A percentile compares a stretch with the other conserved stretches of the same genome.
These are phyloP conservation scores for Hymenotorrendiella dingleyae DNA, from an alignment of 2,329 filamentous ascomycete species.

Conservation along the genomic window DNA sequence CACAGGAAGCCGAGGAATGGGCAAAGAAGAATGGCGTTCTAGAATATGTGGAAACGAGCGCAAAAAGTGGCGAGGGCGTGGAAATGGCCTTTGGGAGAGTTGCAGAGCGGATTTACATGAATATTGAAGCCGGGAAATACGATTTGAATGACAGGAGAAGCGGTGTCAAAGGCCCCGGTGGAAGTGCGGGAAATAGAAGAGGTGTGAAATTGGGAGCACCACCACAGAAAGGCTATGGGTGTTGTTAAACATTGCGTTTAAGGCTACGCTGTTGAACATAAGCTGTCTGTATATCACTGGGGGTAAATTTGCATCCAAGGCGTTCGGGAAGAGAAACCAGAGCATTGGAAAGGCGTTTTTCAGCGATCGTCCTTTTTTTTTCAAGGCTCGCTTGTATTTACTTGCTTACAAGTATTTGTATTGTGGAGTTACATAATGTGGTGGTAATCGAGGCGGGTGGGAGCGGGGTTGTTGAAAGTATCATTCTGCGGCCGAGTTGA, in stretches of 20 bases:
- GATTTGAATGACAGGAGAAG: slow-evolving; percentile 89
- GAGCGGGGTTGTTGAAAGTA: too few species aligned
- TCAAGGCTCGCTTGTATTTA: too few species aligned
- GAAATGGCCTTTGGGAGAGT: slow-evolving; percentile 91
- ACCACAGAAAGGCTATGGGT: slow-evolving; percentile 22
- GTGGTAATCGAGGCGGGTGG: too few species aligned
- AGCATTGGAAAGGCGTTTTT: slow-evolving; percentile 17
- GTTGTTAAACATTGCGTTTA: slow-evolving; percentile 15
- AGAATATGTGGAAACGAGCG: slow-evolving; percentile 92
- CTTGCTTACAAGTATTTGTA: too few species aligned
- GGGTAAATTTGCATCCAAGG: slow-evolving; percentile 15
- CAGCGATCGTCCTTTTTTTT: slow-evolving; percentile 28
- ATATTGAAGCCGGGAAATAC: slow-evolving; percentile 86
- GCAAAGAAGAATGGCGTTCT: slow-evolving; percentile 78
- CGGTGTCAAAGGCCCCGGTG: slow-evolving; percentile 73
- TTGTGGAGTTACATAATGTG: too few species aligned
- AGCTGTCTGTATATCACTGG: slow-evolving; percentile 10
- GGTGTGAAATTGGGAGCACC: slow-evolving; percentile 39
- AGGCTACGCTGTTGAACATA: too few species aligned
- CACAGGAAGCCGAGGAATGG: slow-evolving; percentile 84
- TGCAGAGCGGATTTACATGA: slow-evolving; percentile 91
- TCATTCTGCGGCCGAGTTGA: too few species aligned
- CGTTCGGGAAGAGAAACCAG: slow-evolving; percentile 18
- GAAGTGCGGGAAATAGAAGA: slow-evolving; percentile 31
- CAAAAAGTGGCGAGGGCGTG: slow-evolving; percentile 91